These are phyloP conservation scores for Euphrasia confusa DNA, from an alignment of 257 asterid genomes.

Conservation along the genomic window DNA sequence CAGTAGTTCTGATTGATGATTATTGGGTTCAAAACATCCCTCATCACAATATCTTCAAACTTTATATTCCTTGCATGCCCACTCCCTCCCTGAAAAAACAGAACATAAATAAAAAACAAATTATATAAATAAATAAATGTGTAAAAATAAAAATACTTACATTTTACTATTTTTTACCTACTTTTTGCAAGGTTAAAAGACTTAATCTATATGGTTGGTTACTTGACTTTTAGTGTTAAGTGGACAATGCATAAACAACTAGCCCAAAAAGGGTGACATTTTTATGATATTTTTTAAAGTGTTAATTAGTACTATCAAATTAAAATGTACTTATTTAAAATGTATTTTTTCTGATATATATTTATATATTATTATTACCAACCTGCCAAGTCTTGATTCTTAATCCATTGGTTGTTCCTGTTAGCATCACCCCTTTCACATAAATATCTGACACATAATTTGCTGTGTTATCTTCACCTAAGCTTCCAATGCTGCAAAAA, in stretches of 20 bases:
- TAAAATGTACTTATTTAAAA: not conserved
- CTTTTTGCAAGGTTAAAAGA: too few species aligned
- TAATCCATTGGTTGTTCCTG: slow-evolving; percentile 81
- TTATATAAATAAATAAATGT: too few species aligned
- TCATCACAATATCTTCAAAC: slow-evolving; percentile 61
- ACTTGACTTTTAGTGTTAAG: too few species aligned
- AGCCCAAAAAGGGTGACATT: too few species aligned
- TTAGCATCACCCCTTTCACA: slow-evolving; percentile 51
- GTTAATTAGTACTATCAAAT: too few species aligned
- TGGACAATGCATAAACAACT: too few species aligned
- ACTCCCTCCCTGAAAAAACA: slow-evolving; percentile 63
- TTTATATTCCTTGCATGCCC: slow-evolving; percentile 67
- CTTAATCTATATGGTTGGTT: too few species aligned
- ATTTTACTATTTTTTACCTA: too few species aligned
- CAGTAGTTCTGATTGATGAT: slow-evolving; percentile 83
- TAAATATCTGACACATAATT: slow-evolving; percentile 56
- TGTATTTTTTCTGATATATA: too few species aligned
- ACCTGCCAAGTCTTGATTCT: slow-evolving; percentile 98
- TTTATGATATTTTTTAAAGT: too few species aligned
- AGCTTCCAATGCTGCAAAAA: slow-evolving; percentile 79
- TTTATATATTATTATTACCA: slow-evolving; percentile 11
- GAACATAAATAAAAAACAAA: not conserved
- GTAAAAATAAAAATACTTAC: not conserved
- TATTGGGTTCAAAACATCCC: slow-evolving; percentile 71
- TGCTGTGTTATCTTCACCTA: slow-evolving; percentile 61